These are phyloP conservation scores for Metarhizium sp. DNA, from an alignment of 2,329 filamentous ascomycete genomes.

Conservation along the genomic window DNA sequence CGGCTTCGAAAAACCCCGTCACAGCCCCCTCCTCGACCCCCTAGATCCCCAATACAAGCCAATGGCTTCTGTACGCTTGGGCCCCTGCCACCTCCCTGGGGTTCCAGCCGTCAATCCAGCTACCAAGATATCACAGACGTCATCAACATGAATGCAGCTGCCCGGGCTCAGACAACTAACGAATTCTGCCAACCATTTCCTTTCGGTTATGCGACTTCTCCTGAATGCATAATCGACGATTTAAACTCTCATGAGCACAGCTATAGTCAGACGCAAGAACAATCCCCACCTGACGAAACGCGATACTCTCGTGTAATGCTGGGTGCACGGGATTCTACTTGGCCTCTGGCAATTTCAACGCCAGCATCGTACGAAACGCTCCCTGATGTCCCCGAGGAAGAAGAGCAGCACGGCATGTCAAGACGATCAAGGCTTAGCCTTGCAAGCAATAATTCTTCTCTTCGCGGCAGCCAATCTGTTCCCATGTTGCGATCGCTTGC, in stretches of 20 bases:
- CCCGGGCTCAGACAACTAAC: conserved; percentile 35
- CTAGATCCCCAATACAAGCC: conserved; percentile 33
- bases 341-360: conserved; percentile 24
- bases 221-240: conserved; percentile 8
- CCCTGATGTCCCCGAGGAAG: conserved; percentile 54
- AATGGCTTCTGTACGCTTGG: conserved; percentile 21
- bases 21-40: conserved; percentile 33
- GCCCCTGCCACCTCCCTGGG: conserved; percentile 40
- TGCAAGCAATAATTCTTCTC: conserved; percentile 38
- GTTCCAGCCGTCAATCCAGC: conserved; percentile 45
- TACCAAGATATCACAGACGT: conserved; percentile 32
- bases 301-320: conserved; percentile 30
- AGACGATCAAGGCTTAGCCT: conserved; percentile 34
- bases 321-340: conserved; percentile 31
- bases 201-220: conserved; percentile 21
- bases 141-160: conserved; percentile 21
- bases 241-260: background rate
- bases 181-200: conserved; percentile 36
- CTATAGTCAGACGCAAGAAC: background rate
- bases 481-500: conserved; percentile 41
- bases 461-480: conserved; percentile 46
- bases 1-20: conserved; percentile 37
- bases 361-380: conserved; percentile 31
- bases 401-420: conserved; percentile 35
- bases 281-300: conserved; percentile 6